Base-by-base conservation (phyloP, 352 stramenopile species). In the Blastocystis sp. region DNA sequence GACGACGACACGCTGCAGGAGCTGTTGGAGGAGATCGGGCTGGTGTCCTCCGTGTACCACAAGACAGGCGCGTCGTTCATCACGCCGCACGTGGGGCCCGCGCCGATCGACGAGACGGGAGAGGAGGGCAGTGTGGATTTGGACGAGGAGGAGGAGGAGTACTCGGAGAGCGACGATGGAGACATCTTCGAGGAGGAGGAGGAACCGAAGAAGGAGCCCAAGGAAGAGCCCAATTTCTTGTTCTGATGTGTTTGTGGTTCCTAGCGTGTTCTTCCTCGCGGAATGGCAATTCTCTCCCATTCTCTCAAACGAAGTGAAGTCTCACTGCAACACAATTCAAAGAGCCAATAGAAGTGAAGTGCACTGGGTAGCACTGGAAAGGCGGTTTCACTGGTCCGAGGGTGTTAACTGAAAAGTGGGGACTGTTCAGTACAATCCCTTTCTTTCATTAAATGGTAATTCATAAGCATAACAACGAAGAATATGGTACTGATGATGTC, bases 1-100 rank as follows among this genome's bases (percentile, higher is more conserved):
- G 96, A 98, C 42, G 90, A 92, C 95, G 45, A 92, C 92, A 34
- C 92, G 74, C 92, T 99, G 14, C 97, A 98, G 88, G 92, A 97
- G 60, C 90, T 98, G 48, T 96, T 98, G 78, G 93, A 92, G 68
- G 96, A 98, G 91, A 98, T 99, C 90, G 97, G 95, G 61, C 98
- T 96, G 19, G 93, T 99, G 24, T 93, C 94, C 3, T 97, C 93
- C 89, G 96, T 99, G 60, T 99, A 99, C 91, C 97, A 99, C 93
- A 98, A 99, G 90, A 94, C 93, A n/a, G 92, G 93, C 11, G 93
- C 95, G 84, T 91, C 93, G 0, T 97, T 97, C 91, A 93, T 96
- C 24, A 21, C 52, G 9, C 52, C 52, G 9, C 52, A 21, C 52
- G 19, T 61, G 21, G 34, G 21, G 34, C 10, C 34, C 9, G 34